Base-by-base conservation (phyloP, 768 basidiomycete genomes). In the Tephrocybe sp. region DNA sequence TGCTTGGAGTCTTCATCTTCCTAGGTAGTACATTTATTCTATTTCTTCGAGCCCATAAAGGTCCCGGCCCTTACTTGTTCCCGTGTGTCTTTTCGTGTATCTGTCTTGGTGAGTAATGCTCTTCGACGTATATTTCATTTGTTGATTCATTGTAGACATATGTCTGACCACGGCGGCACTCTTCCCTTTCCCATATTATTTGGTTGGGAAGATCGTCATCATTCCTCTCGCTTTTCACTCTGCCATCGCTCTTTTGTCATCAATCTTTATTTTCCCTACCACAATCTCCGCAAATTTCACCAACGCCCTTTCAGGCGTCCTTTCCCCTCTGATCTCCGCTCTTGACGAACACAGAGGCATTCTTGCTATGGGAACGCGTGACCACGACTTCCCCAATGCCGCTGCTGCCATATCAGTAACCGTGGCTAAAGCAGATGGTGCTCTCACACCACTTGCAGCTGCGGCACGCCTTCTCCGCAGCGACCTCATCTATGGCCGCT, bases 171-270 rank as follows among this genome's bases (percentile, higher is more conserved):
- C 80, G 0, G 78, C 80, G 0, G 76, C 65, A 11, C 65, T 90
- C 7, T 83, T 78, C 58, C 88, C 88, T 0, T 89, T 72, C 55
- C 80, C 87, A 1, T 78, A 76, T 60, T 90, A 89, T 63, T 56
- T 45, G 72, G 58, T 80, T 14, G 86, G 86, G 32, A 56, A 68
- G 61, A 36, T 62, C 0, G 74, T 88, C 39, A 57, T 85, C 9
- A 34, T 89, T 5, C 87, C 88, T 0, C 55, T 89, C 5, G 61
- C 69, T 0, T 71, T 87, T 46, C 85, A 88, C 60, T 76, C 78
- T 8, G 82, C 73, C 1, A 56, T 89, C 17, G 64, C 82, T 8
- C 67, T 90, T 51, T 41, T 76, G 2, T 59, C 67, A 5, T 82
- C 83, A 2, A 63, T 82, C 4, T 10, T 78, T 30, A 65, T 89